Evolutionary conservation across 2,329 filamentous ascomycete genomes (phyloP), one percentile per base, ranked within the genome.

Genomic region (Purpureocillium lavendulum): DNA sequence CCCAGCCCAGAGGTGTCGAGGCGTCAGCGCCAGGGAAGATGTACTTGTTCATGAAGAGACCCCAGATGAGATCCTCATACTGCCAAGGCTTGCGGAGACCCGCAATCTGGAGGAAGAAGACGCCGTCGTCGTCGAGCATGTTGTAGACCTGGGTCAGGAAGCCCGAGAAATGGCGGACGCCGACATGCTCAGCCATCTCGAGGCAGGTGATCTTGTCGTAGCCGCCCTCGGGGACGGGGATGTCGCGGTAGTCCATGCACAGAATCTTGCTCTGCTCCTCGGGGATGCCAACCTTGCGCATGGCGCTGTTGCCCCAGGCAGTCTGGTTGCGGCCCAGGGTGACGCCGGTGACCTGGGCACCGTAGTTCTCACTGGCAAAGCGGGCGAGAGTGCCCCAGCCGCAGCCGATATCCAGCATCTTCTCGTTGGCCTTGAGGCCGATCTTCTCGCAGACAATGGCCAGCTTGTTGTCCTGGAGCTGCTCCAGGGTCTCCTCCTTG

Each of bases 41-140:
- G 66, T 97, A 95, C 72, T 95, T 96, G 82, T 97, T 97, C 88
- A 97, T 94, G 77, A 96, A 97, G 35, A 97, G 76, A 61, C 92
- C 92, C 92, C 92, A 97, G 63, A 90, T 85, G 38, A 96, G 77
- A 67, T 97, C 90, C 73, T 97, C 89, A 59, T 95, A 97, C 66
- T 97, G 92, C 92, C 92, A 97, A 48, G 76, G 72, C 71, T 94
- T 94, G 53, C 92, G 84, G 45, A 98, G 77, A 67, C 92, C 92
- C 53, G 90, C 88, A 54, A 94, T 88, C 66, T 97, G 92, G 45
- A 97, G 75, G 77, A 92, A 96, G 72, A 97, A 94, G 49, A 87
- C 78, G 62, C 92, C 92, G 50, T 97, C 88, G 50, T 97, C 92
- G 46, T 96, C 87, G 40, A 97, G 80, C 88, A 97, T 96, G 57